A percentile compares a stretch with the other conserved stretches of the same genome.
These are phyloP conservation scores for Hirschioporus abietinus DNA, from an alignment of 768 basidiomycete species.

Conservation along the genomic window DNA sequence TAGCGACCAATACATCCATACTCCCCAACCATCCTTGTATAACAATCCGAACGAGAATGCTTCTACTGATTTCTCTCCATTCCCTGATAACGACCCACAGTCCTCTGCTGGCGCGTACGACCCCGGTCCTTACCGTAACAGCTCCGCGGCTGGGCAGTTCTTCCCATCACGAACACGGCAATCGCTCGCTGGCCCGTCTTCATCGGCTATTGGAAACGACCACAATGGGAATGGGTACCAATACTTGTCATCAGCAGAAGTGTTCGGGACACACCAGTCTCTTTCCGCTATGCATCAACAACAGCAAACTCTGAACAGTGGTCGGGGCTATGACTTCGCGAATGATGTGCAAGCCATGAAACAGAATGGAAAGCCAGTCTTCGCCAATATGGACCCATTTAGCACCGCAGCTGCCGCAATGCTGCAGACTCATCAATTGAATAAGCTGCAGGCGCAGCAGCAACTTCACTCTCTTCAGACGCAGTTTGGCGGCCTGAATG, in stretches of 20 bases:
- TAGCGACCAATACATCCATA: constrained; percentile 30
- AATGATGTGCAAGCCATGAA: constrained; percentile 3
- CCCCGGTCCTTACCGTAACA: background rate
- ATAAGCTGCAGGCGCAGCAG: constrained; percentile 19
- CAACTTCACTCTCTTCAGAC: constrained; percentile 30
- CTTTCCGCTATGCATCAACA: constrained; percentile 8
- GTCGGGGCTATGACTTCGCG: background rate
- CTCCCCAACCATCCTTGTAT: constrained; percentile 34
- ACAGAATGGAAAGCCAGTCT: constrained; percentile 1
- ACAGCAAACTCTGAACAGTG: background rate
- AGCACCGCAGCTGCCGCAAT: constrained; percentile 8
- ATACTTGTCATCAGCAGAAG: constrained; percentile 17
- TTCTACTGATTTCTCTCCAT: constrained; percentile 29
- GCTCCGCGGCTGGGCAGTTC: background rate
- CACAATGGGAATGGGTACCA: constrained; percentile 1
- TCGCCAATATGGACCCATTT: constrained; percentile 5
- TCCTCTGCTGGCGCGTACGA: constrained; percentile 10
- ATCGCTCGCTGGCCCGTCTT: background rate
- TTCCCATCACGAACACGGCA: constrained; percentile 1
- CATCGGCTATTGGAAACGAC: background rate
- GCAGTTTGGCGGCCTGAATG: constrained; percentile 19
- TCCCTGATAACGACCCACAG: constrained; percentile 29
- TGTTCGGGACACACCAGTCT: constrained; percentile 22
- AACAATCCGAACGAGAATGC: constrained; percentile 31
- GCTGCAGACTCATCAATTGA: constrained; percentile 13